phyloP scores from a whole-genome alignment of 2,329 filamentous ascomycete species.

The Cytospora mali region DNA sequence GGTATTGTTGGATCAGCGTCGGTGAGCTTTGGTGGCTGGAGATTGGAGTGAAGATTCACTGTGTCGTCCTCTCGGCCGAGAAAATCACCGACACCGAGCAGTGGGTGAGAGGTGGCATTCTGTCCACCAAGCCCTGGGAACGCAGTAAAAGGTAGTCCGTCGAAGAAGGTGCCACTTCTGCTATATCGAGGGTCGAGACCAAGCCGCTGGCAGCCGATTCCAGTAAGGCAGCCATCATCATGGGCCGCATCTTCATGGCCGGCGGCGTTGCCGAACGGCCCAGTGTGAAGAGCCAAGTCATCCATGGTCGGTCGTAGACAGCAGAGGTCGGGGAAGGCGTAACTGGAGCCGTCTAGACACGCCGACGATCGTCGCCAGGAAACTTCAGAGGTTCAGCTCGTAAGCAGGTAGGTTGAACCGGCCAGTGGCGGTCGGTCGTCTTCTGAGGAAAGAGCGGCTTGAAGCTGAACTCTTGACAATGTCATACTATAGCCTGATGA shows the following conservation, averaged over 20 bases:
- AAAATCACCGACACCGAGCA: slow-evolving; percentile 6
- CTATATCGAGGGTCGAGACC: slow-evolving; percentile 19
- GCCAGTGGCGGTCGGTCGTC: background rate
- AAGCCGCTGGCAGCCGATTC: slow-evolving; percentile 24
- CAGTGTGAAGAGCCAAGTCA: slow-evolving; percentile 18
- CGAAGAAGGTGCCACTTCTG: background rate
- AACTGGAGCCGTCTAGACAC: background rate
- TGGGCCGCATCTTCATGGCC: slow-evolving; percentile 22
- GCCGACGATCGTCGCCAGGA: background rate
- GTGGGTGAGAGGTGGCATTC: background rate
- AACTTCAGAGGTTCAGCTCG: background rate
- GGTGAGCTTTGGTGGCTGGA: background rate
- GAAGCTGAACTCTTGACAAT: background rate
- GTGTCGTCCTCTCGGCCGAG: slow-evolving; percentile 6
- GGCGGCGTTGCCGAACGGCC: slow-evolving; percentile 7
- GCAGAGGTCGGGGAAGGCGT: background rate
- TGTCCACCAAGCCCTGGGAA: slow-evolving; percentile 1
- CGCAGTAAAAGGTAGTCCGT: slow-evolving; percentile 4
- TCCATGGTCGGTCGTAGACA: slow-evolving; percentile 31
- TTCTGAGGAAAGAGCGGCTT: background rate
- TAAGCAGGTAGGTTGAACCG: background rate
- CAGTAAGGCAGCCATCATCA: slow-evolving; percentile 28
- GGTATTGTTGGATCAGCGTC: background rate
- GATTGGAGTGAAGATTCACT: slow-evolving; percentile 1
- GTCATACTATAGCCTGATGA: background rate